phyloP scores from a whole-genome alignment of 1,284 basidiomycete species.

The Naganishia albida region DNA sequence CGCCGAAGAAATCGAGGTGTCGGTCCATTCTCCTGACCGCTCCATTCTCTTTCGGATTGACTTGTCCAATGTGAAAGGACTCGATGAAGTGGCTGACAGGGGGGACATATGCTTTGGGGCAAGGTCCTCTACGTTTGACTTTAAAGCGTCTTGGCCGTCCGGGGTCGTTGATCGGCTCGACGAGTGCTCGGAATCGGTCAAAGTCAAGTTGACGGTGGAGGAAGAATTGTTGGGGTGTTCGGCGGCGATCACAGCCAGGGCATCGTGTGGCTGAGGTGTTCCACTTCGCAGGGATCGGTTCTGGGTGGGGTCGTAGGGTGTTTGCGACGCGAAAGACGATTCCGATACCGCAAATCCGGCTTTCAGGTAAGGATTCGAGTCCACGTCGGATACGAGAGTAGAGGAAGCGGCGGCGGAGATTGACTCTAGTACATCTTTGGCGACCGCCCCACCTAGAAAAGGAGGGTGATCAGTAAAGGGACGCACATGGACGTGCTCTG shows the following conservation, averaged over 20 bases:
- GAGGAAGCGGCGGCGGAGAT: slow-evolving; percentile 6
- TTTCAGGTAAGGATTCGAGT: slow-evolving; percentile 13
- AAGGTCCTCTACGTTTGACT: no score
- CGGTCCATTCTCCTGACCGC: slow-evolving; percentile 5
- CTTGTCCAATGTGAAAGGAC: slow-evolving; percentile 19
- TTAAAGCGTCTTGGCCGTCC: neutral
- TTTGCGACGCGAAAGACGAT: neutral
- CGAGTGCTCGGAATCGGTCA: slow-evolving; percentile 22
- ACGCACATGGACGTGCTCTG: neutral
- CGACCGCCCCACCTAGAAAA: neutral
- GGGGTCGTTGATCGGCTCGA: neutral
- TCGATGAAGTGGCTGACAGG: neutral
- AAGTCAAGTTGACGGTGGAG: slow-evolving; percentile 18
- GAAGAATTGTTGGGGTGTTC: slow-evolving; percentile 16
- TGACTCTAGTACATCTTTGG: neutral
- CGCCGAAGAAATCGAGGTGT: slow-evolving; percentile 2
- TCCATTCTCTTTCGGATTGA: neutral
- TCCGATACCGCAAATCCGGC: neutral
- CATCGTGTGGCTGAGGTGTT: slow-evolving; percentile 12
- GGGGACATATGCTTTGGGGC: neutral
- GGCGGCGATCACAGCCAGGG: slow-evolving; percentile 14
- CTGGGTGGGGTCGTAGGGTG: neutral
- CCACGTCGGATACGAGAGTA: slow-evolving; percentile 1
- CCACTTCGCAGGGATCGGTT: neutral
- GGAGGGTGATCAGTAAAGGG: neutral